Evolutionary conservation across 106 monocot genomes (phyloP).

Genomic region (Allium fistulosum): DNA sequence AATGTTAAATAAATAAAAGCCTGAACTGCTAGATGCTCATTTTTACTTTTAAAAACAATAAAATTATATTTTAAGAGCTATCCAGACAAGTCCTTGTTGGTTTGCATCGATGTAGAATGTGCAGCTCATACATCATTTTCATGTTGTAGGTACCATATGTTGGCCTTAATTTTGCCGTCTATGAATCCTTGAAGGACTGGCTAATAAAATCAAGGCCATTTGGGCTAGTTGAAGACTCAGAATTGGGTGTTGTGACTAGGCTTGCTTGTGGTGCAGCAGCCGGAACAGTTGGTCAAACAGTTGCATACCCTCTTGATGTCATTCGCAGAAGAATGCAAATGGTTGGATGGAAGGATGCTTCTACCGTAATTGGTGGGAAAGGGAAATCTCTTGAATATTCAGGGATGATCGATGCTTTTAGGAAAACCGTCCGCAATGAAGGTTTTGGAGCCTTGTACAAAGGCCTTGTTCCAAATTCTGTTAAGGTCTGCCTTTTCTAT

Average conservation of each 20-base stretch:
- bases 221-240: slow-evolving; percentile 44
- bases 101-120: no score
- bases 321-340: slow-evolving; percentile 89
- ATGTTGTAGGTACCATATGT: slow-evolving; percentile 73
- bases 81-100: no score
- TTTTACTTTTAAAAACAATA: no score
- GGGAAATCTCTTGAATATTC: slow-evolving; percentile 52
- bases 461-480: slow-evolving; percentile 45
- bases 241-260: slow-evolving; percentile 47
- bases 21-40: no score
- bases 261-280: slow-evolving; percentile 80
- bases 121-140: slow-evolving; percentile 5
- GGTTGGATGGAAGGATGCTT: slow-evolving; percentile 86
- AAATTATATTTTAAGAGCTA: no score
- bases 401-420: slow-evolving; percentile 87
- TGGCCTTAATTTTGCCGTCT: slow-evolving; percentile 80
- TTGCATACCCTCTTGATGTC: slow-evolving; percentile 88
- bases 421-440: slow-evolving; percentile 71
- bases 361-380: slow-evolving; percentile 43
- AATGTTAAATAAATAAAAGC: no score
- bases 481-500: slow-evolving; percentile 44
- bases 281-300: slow-evolving; percentile 79
- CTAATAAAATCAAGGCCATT: slow-evolving; percentile 47
- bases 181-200: slow-evolving; percentile 87
- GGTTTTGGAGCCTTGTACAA: slow-evolving; percentile 80